Conservation (phyloP, 2,329 filamentous ascomycete species). For the Lecanicillium sp. region DNA sequence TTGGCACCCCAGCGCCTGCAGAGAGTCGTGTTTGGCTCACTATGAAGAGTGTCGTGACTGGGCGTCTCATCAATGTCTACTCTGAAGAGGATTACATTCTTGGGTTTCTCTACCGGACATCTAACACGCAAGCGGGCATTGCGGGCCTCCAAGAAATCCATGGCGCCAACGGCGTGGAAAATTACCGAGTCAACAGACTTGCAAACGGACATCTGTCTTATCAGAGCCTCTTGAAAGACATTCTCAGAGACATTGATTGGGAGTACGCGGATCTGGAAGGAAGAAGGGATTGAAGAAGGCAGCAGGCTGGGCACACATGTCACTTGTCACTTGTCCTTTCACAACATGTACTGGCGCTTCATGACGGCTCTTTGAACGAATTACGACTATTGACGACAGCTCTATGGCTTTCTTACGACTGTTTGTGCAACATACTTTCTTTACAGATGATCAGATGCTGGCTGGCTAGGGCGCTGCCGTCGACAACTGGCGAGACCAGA, state of each 20-base stretch:
- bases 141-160: slow-evolving; percentile 72
- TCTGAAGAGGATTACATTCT: slow-evolving; percentile 83
- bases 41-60: slow-evolving; percentile 70
- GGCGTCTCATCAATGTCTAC: slow-evolving; percentile 83
- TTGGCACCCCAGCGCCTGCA: slow-evolving; percentile 73
- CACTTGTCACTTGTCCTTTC: no score
- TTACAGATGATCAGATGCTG: no score
- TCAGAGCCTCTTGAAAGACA: slow-evolving; percentile 55
- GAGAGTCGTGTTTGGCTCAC: slow-evolving; percentile 65
- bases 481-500: no score
- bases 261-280: slow-evolving; percentile 48
- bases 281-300: no score
- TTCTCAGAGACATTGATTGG: slow-evolving; percentile 60
- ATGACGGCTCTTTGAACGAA: no score
- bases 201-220: slow-evolving; percentile 65
- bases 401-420: no score
- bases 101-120: slow-evolving; percentile 77
- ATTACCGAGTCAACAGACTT: slow-evolving; percentile 56
- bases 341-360: no score
- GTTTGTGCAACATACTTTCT: no score
- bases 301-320: no score
- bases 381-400: no score
- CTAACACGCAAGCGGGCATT: slow-evolving; percentile 73
- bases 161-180: slow-evolving; percentile 58
- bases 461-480: no score